Base-by-base conservation (phyloP, 2,329 filamentous ascomycete genomes). In the Colletotrichum kahawae region DNA sequence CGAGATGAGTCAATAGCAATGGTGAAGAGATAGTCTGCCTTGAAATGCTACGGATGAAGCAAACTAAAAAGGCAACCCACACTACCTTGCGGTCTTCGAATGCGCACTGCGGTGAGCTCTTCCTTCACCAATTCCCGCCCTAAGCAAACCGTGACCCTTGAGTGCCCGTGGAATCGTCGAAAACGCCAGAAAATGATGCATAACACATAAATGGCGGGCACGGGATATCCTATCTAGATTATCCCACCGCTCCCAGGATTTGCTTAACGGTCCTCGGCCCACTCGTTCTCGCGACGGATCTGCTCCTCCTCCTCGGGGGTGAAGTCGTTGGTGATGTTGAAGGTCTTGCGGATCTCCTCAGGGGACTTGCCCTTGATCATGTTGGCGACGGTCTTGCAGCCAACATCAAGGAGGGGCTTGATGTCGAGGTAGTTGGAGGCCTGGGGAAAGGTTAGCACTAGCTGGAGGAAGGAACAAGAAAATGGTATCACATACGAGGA, bases 331-430 rank as follows among this genome's bases (percentile, higher is more conserved):
- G 97, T 97, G 82, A 99, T 99, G 88, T 99, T 99, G 90, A 99
- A 99, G 0, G 97, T 99, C 91, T 98, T 99, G 67, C 97, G 95
- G 81, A 99, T 99, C 89, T 99, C 97, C 85, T 99, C 97, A 4
- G 97, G 97, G 0, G 95, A 98, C 91, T 99, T 99, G 88, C 97
- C 97, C 94, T 99, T 99, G 90, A 99, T 99, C 97, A 99, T 99
- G 88, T 99, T 99, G 77, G 97, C 97, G 18, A 99, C 97, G 0
- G 97, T 99, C 92, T 99, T 99, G 92, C 97, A 99, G 77, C 97
- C 97, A 75, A 98, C 96, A 78, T 99, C 97, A 33, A 99, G 93
- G 2, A 99, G 94, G 2, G 95, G 94, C 91, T 98, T 99, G 89
- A 99, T 99, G 80, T 99, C 97, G 75, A 99, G 93, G 85, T 98